Evolutionary conservation across 495 filamentous ascomycete genomes (phyloP).

Genomic region (Letharia lupina): DNA sequence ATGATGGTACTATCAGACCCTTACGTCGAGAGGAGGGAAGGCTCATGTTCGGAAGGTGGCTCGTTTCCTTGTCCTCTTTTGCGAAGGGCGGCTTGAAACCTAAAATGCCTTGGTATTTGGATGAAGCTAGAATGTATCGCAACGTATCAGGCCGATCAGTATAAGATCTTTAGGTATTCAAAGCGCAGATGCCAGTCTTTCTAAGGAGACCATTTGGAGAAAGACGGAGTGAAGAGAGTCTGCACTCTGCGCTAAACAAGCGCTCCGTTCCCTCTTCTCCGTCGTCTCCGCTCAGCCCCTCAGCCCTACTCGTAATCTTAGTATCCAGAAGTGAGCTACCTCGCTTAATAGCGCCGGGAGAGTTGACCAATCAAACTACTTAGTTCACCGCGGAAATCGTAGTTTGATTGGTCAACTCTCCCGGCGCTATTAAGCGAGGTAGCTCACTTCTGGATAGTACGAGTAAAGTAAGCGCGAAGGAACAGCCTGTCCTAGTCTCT

Average conservation of each 20-base stretch:
- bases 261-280: background rate
- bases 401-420: too few relatives aligned
- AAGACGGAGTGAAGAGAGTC: background rate
- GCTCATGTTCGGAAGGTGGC: background rate
- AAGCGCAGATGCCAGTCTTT: background rate
- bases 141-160: background rate
- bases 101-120: background rate
- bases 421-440: too few relatives aligned
- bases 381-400: too few relatives aligned
- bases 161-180: background rate
- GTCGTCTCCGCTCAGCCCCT: background rate
- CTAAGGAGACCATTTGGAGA: background rate
- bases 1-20: background rate
- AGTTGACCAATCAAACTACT: too few relatives aligned
- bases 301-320: too few relatives aligned
- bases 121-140: background rate
- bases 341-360: too few relatives aligned
- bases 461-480: background rate
- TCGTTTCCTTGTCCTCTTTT: background rate
- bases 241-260: background rate
- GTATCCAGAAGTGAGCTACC: too few relatives aligned
- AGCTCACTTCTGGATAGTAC: too few relatives aligned
- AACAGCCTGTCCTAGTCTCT: background rate
- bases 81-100: background rate
- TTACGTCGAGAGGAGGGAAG: background rate